Conservation (phyloP, 768 basidiomycete genomes). For the Flagelloscypha sp. region DNA sequence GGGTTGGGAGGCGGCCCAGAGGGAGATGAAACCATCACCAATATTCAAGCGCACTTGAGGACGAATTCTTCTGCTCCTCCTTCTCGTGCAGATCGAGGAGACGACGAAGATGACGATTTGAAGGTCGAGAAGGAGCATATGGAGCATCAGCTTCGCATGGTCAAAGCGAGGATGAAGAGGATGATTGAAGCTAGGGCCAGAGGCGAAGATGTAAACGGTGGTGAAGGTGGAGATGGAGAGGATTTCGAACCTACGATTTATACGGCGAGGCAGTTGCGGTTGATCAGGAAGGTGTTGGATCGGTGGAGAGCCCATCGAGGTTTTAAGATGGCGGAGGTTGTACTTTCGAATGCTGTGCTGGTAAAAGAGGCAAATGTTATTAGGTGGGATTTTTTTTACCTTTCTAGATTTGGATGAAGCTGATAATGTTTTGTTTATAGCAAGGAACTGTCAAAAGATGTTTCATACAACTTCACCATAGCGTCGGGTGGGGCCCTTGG, state of each 20-base stretch:
- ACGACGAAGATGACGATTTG: slow-evolving; percentile 76
- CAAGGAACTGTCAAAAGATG: slow-evolving; percentile 79
- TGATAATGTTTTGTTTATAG: slow-evolving; percentile 28
- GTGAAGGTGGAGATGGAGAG: too few species aligned
- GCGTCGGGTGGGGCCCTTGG: slow-evolving; percentile 76
- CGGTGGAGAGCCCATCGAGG: slow-evolving; percentile 79
- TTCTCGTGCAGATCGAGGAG: too few species aligned
- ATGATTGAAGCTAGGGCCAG: slow-evolving; percentile 68
- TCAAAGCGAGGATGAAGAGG: slow-evolving; percentile 76
- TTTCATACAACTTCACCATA: slow-evolving; percentile 88
- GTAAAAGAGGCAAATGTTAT: slow-evolving; percentile 95
- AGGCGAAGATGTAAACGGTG: too few species aligned
- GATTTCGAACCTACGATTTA: slow-evolving; percentile 79
- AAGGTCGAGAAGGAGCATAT: slow-evolving; percentile 90
- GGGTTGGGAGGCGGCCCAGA: slow-evolving; percentile 56
- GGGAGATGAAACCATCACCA: slow-evolving; percentile 51
- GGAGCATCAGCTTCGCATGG: slow-evolving; percentile 77
- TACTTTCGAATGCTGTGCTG: slow-evolving; percentile 74
- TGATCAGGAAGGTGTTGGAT: slow-evolving; percentile 76
- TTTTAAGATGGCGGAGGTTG: slow-evolving; percentile 88
- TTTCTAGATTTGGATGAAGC: neutral
- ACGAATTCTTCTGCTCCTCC: slow-evolving; percentile 49
- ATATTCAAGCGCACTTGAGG: slow-evolving; percentile 66
- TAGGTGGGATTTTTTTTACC: slow-evolving; percentile 39
- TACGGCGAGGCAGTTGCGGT: slow-evolving; percentile 68